Conservation (phyloP, 1,284 basidiomycete genomes). For the Xerocomus amazonicus region DNA sequence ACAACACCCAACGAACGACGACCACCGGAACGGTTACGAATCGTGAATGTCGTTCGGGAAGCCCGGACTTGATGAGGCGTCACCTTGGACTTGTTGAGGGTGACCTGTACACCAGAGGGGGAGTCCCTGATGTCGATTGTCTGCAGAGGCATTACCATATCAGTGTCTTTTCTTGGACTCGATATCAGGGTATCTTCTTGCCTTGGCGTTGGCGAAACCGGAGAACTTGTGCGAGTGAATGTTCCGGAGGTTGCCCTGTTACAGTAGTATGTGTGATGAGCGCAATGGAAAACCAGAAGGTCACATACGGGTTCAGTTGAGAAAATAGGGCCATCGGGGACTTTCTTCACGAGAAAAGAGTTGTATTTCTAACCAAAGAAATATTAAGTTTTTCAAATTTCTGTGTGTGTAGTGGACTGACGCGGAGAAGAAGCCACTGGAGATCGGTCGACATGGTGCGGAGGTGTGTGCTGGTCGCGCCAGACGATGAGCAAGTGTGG, state of each 20-base stretch:
- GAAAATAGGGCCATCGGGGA: slow-evolving; percentile 70
- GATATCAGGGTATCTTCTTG: slow-evolving; percentile 28
- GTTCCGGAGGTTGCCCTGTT: slow-evolving; percentile 81
- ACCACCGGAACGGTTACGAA: slow-evolving; percentile 70
- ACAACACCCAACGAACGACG: slow-evolving; percentile 75
- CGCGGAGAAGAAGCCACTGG: slow-evolving; percentile 88
- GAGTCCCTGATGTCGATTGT: slow-evolving; percentile 65
- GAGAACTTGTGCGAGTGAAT: slow-evolving; percentile 88
- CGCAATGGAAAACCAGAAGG: neutral
- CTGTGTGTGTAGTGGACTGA: slow-evolving; percentile 39
- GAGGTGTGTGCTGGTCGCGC: slow-evolving; percentile 25
- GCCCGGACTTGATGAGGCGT: slow-evolving; percentile 51
- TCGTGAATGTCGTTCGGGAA: slow-evolving; percentile 47
- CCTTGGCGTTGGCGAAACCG: slow-evolving; percentile 82
- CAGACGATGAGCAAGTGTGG: slow-evolving; percentile 30
- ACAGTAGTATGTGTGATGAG: slow-evolving; percentile 1
- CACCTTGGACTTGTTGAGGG: slow-evolving; percentile 67
- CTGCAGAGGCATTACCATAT: slow-evolving; percentile 35
- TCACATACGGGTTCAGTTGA: slow-evolving; percentile 77
- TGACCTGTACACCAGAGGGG: slow-evolving; percentile 61
- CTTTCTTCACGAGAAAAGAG: slow-evolving; percentile 80
- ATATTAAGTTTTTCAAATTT: neutral
- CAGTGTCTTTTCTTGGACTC: neutral
- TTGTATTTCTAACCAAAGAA: slow-evolving; percentile 61
- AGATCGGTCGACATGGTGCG: slow-evolving; percentile 77